Base-by-base conservation (phyloP, 208 protist species). In the Leishmania lainsoni region DNA sequence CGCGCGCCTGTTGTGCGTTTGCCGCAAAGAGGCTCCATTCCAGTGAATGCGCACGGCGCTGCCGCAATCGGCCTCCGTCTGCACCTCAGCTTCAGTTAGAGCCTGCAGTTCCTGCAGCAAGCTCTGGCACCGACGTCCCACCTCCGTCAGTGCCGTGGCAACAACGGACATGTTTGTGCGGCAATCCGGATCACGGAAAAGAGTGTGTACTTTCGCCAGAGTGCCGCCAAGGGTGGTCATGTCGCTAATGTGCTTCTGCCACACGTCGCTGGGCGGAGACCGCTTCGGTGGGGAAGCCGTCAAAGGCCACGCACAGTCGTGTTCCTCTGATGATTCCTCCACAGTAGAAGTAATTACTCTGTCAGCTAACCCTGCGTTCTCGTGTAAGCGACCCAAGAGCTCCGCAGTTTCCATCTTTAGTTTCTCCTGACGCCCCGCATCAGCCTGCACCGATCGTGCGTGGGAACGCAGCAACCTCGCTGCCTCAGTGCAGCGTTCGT, bases 21-120 rank as follows among this genome's bases (percentile, higher is more conserved):
- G 86, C 79, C 8, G 83, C 83, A 54, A 78, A 81, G 61, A 87
- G 22, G 8, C 72, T 54, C 84, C 81, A 90, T 58, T 87, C 79
- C 78, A 88, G 26, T 14, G 61, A 63, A 22, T 26, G 20, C 12
- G 3, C 1, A 4, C 78, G 72, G 45, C 81, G 65, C 26, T 52
- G 22, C 58, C 51, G n/a, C n/a, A 88, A 26, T 81, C 66, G 12
- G 80, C 76, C 48, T 85, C 85, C 4, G 81, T 58, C 10, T 68
- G 22, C 20, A 75, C 56, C 8, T 83, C 78, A 0, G 35, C 39
- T 35, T 29, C 54, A 14, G 74, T 82, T 26, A 86, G 76, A 8
- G 2, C 9, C 56, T 82, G 82, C 45, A 86, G 6, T 8, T 75
- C 65, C 42, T 66, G 51, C 22, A 82, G 70, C 20, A 81, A n/a